Conservation (phyloP, 805 yeast genomes). For the Ogataea henricii region DNA sequence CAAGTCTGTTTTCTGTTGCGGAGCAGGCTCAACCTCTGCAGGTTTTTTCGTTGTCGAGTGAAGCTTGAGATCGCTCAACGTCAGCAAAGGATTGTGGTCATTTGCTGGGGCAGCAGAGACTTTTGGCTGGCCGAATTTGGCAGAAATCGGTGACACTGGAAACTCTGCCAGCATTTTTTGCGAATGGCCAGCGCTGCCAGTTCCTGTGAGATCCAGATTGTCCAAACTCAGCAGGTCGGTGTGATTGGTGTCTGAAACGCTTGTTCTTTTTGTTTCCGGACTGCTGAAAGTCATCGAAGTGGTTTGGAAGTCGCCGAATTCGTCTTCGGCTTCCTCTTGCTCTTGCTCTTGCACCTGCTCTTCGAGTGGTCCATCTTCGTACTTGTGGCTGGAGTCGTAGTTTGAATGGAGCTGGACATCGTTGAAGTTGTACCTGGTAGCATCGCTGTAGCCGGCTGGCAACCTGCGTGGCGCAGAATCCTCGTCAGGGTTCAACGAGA, state of each 20-base stretch:
- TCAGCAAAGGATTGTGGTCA: not conserved
- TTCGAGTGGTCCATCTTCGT: slow-evolving; percentile 2
- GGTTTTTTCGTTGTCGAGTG: too few species aligned
- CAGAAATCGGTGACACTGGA: not conserved
- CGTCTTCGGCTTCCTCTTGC: slow-evolving; percentile 21
- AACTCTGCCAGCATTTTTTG: not conserved
- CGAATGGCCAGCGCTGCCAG: too few species aligned
- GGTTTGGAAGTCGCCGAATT: slow-evolving; percentile 29
- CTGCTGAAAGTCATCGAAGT: slow-evolving; percentile 7
- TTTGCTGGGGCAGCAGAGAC: not conserved
- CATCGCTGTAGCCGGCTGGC: not conserved
- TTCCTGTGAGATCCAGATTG: not conserved
- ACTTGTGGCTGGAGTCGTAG: not conserved
- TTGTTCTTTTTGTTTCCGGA: slow-evolving; percentile 5
- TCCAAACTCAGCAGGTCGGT: slow-evolving; percentile 4
- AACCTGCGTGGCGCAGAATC: not conserved
- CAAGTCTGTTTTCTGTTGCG: slow-evolving; percentile 9
- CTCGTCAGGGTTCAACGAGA: slow-evolving; percentile 7
- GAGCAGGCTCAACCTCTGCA: not conserved
- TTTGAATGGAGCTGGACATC: slow-evolving; percentile 4
- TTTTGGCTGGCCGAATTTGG: not conserved
- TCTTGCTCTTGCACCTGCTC: slow-evolving; percentile 5
- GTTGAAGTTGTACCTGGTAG: slow-evolving; percentile 4
- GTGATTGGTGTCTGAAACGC: not conserved
- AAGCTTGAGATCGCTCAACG: not conserved